Evolutionary conservation across 2,329 filamentous ascomycete species (phyloP).

Genomic region (Orbilia quercus): DNA sequence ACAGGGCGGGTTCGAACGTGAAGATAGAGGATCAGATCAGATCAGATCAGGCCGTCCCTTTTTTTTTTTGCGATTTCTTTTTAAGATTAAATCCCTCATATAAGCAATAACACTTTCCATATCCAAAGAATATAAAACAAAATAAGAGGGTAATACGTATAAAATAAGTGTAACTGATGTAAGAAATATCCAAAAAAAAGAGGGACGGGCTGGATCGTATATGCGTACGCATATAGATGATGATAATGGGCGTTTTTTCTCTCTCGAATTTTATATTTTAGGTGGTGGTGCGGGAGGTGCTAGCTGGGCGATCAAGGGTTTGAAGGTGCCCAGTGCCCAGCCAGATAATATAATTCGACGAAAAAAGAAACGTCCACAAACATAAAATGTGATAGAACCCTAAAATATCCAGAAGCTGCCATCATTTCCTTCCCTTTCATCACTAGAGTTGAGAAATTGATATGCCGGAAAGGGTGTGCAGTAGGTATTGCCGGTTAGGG

Average conservation of each 20-base stretch:
- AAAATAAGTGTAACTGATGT: constrained; percentile 23
- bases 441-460: neutral
- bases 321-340: neutral
- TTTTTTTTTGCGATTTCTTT: neutral
- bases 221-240: no score
- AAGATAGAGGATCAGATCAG: neutral
- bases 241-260: constrained; percentile 29
- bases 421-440: no score
- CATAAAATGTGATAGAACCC: constrained; percentile 50
- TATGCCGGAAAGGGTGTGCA: neutral
- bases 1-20: neutral
- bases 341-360: no score
- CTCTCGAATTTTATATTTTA: no score
- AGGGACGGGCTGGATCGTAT: constrained; percentile 11
- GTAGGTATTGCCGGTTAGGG: neutral
- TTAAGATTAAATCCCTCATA: constrained; percentile 43
- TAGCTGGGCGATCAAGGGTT: constrained; percentile 49
- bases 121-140: neutral
- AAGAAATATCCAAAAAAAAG: no score
- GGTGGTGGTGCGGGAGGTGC: constrained; percentile 48
- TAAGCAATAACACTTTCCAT: neutral
- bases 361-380: no score
- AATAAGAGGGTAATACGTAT: constrained; percentile 1
- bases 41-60: neutral
- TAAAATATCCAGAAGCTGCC: no score